phyloP scores from a whole-genome alignment of 2,329 filamentous ascomycete genomes.

The Endoconidiophora polonica region DNA sequence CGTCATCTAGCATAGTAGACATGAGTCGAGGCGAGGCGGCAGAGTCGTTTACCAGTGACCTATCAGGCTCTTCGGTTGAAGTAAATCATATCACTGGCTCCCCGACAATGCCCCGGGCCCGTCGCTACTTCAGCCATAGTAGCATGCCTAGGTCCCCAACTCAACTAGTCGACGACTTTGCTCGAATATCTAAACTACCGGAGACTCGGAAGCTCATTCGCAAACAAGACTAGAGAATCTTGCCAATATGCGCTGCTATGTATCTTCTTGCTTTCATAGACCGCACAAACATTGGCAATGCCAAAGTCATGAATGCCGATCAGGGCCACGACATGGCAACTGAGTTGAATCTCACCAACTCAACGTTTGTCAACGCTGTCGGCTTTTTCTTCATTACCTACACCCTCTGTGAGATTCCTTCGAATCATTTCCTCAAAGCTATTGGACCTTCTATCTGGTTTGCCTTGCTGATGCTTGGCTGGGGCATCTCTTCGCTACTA shows the following conservation, averaged over 20 bases:
- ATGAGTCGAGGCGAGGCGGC: too few relatives aligned
- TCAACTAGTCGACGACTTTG: too few relatives aligned
- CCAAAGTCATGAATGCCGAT: slow-evolving; percentile 46
- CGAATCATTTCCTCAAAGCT: slow-evolving; percentile 49
- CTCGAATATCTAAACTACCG: too few relatives aligned
- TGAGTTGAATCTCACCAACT: slow-evolving; percentile 42
- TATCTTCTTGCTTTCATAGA: slow-evolving; percentile 55
- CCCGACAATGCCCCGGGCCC: too few relatives aligned
- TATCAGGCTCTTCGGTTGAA: too few relatives aligned
- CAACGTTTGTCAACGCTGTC: slow-evolving; percentile 42
- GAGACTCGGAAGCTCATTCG: slow-evolving; percentile 24
- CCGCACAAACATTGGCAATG: slow-evolving; percentile 52
- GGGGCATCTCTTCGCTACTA: slow-evolving; percentile 51
- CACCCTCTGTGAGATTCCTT: slow-evolving; percentile 45
- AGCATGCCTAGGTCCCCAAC: too few relatives aligned
- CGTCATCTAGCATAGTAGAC: too few relatives aligned
- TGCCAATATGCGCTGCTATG: slow-evolving; percentile 45
- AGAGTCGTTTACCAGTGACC: too few relatives aligned
- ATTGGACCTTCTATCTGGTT: slow-evolving; percentile 47
- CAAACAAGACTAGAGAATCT: slow-evolving; percentile 46
- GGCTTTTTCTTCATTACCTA: slow-evolving; percentile 46
- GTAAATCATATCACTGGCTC: too few relatives aligned
- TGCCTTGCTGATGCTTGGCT: slow-evolving; percentile 47
- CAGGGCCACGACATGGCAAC: slow-evolving; percentile 44
- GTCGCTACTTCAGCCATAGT: too few relatives aligned